Conservation (phyloP, 345 rosid species). For the Erucastrum elatum region DNA sequence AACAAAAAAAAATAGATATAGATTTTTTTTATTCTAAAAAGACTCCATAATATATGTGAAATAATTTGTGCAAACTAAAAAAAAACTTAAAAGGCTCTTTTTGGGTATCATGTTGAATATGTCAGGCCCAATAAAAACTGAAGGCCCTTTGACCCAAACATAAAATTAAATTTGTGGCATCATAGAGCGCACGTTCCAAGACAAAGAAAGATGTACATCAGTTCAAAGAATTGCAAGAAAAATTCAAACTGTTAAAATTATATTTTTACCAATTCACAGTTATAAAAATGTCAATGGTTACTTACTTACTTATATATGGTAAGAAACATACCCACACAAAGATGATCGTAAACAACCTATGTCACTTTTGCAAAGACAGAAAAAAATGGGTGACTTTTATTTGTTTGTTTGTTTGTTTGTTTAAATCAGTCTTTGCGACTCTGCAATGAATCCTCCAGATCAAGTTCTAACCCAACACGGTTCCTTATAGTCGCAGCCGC, state of each 20-base stretch:
- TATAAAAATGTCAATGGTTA: slow-evolving; percentile 11
- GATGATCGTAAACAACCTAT: slow-evolving; percentile 2
- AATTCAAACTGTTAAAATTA: too few relatives aligned
- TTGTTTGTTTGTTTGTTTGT: background rate
- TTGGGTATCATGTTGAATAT: background rate
- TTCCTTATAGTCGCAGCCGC: slow-evolving; percentile 60
- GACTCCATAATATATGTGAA: too few relatives aligned
- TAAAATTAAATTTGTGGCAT: background rate
- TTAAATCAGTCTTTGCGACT: slow-evolving; percentile 40
- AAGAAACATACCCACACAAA: background rate
- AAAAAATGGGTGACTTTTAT: background rate
- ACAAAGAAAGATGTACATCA: background rate
- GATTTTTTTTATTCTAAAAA: too few relatives aligned
- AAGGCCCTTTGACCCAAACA: background rate
- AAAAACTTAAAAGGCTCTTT: too few relatives aligned
- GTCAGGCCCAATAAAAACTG: background rate
- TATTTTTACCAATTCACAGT: background rate
- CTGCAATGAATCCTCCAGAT: slow-evolving; percentile 70
- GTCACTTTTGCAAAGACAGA: background rate
- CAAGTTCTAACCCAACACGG: slow-evolving; percentile 60
- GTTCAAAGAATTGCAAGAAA: too few relatives aligned
- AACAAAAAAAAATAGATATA: too few relatives aligned
- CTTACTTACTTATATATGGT: background rate
- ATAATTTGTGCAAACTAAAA: too few relatives aligned
- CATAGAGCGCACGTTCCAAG: background rate